Base-by-base conservation (phyloP, 768 basidiomycete genomes). In the Phanerochaete carnosa region DNA sequence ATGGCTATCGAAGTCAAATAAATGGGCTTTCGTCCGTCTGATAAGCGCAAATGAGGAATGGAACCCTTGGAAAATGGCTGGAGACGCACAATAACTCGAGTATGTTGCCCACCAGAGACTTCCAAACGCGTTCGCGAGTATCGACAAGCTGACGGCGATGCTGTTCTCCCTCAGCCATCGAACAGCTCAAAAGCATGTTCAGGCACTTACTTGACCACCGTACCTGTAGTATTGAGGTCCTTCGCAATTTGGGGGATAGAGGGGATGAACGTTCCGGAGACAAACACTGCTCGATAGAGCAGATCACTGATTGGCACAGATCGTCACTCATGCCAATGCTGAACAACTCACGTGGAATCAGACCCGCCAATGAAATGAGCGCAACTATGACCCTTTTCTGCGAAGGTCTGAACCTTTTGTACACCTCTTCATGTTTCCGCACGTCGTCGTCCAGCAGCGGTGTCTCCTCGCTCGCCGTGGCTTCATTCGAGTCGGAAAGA, bases 221-320 rank as follows among this genome's bases (percentile, higher is more conserved):
- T 65, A 0, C 79, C 80, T 0, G 88, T 82, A 0, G 87, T 77
- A 26, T 80, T 51, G 11, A 94, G 71, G 60, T 94, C 90, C 28
- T 70, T 72, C 8, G 90, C 84, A 47, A 94, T 85, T 53, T 88
- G 81, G 0, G 90, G 89, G 58, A 93, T 88, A 0, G 85, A 84
- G 0, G 90, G 90, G 2, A 90, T 79, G 69, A 93, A 91, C 0
- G 83, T 83, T 0, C 83, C 86, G 7, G 83, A 75, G 0, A 88
- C 83, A 61, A 93, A 85, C 37, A 88, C 90, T 93, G 57, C 0
- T 15, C 12, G n/a, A 50, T 30, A n/a, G 12, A 11, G 11, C 16
- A 23, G 22, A 47, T 8, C 12, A 11, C 22, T 47, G 16, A 15
- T 47, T 23, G 26, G 49, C 29, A 12, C 11, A 9, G 11, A 19